Base-by-base conservation (phyloP, 768 basidiomycete genomes). In the Pleurotus cornucopiae region DNA sequence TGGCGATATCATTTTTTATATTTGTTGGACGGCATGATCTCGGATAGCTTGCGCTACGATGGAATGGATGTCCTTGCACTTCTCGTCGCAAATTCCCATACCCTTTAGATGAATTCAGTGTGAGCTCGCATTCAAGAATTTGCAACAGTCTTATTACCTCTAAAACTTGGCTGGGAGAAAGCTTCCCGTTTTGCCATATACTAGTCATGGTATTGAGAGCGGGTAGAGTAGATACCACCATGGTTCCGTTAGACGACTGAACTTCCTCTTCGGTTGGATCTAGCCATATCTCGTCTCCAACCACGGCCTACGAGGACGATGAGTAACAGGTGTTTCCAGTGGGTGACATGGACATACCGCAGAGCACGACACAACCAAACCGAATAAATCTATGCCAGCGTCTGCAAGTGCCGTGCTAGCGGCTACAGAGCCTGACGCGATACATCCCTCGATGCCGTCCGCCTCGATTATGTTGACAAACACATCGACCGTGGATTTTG, bases 401-500 rank as follows among this genome's bases (percentile, higher is more conserved):
- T 96, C 86, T 6, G 93, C 94, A 3, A 98, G 77, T 6, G 97
- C 95, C 1, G 91, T 84, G 62, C 89, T 92, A 1, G 93, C 91
- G 14, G 95, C 96, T 5, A 93, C 82, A 7, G 89, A 77, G 4
- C 91, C 94, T 1, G 93, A 83, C 4, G 92, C 83, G n/a, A 96
- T 79, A 60, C 91, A 91, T 23, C 88, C 84, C 66, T 94, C 89
- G n/a, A 90, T 77, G 14, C 92, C 90, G 67, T 97, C 94, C n/a
- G 87, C 85, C 69, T 98, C 94, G 45, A 98, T 84, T 41, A 99
- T 76, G 2, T 85, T 89, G 51, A 99, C 74, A 69, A 91, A 96
- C 45, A 98, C 76, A 72, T 99, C 97, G 63, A 98, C 84, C 6
- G 88, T 87, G 0, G 94, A 90, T 68, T 99, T 99, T 13, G 97